A percentile compares a stretch with the other conserved stretches of the same genome.
Conservation (phyloP, 768 basidiomycete genomes). For the Psilocybe cubensis region DNA sequence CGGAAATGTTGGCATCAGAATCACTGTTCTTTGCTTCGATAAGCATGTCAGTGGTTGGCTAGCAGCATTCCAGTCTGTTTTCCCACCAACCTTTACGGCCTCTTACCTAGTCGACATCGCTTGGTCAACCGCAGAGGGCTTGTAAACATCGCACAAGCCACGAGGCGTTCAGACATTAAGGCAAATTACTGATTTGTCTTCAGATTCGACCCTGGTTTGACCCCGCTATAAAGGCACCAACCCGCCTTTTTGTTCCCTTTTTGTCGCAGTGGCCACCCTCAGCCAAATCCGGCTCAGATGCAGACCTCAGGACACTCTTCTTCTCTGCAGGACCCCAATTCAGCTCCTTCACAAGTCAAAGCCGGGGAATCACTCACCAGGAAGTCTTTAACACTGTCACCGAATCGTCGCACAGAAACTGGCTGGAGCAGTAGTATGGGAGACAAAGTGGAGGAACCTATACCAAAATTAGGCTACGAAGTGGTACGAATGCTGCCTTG, state of each 20-base stretch:
- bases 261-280: neutral
- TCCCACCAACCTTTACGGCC: neutral
- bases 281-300: neutral
- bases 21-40: too few species aligned
- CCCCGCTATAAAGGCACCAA: neutral
- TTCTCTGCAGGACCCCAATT: neutral
- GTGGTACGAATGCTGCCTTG: neutral
- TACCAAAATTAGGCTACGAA: neutral
- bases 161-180: neutral
- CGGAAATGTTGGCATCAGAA: too few species aligned
- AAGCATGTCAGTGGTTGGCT: too few species aligned
- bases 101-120: neutral
- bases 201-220: neutral
- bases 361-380: slow-evolving; percentile 3
- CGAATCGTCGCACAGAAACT: neutral
- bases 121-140: neutral
- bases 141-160: neutral
- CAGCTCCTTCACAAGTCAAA: too few species aligned
- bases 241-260: neutral
- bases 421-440: neutral
- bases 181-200: neutral
- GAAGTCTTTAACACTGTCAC: neutral
- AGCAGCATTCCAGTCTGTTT: too few species aligned
- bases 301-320: neutral
- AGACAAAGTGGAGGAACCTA: neutral